A percentile compares a stretch with the other conserved stretches of the same genome.
Evolutionary conservation across 2,329 filamentous ascomycete genomes (phyloP).

Genomic region (Aspergillus niger): DNA sequence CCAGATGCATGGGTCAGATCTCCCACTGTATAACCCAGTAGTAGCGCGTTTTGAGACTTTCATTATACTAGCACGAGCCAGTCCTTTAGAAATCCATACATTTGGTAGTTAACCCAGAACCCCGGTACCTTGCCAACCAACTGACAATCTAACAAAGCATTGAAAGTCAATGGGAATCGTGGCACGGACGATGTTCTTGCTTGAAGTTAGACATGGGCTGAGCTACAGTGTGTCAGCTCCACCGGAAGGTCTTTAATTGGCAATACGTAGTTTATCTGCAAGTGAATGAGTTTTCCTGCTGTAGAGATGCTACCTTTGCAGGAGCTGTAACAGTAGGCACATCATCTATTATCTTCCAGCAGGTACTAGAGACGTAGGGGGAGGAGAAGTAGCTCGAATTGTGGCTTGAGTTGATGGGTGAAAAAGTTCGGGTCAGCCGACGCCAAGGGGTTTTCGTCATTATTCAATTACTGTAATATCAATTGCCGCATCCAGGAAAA

Average conservation of each 20-base stretch:
- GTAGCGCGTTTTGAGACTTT: neutral
- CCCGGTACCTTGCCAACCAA: neutral
- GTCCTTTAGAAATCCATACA: too few relatives aligned
- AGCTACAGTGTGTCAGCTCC: too few relatives aligned
- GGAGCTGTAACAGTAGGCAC: neutral
- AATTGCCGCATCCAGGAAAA: neutral
- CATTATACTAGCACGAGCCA: neutral
- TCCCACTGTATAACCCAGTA: neutral
- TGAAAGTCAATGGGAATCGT: too few relatives aligned
- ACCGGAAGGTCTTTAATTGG: too few relatives aligned
- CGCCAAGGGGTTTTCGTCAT: slow-evolving; percentile 5
- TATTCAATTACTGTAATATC: neutral
- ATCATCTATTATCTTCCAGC: neutral
- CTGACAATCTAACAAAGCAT: too few relatives aligned
- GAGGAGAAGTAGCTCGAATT: neutral
- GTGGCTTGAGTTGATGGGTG: neutral
- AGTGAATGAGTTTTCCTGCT: too few relatives aligned
- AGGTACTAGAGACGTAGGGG: too few relatives aligned
- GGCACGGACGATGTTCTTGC: too few relatives aligned
- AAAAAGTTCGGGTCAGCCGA: slow-evolving; percentile 1
- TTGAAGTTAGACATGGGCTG: too few relatives aligned
- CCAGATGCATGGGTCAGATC: neutral
- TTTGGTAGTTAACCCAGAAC: too few relatives aligned
- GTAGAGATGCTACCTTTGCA: too few relatives aligned
- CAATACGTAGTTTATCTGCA: neutral